A percentile compares a stretch with the other conserved stretches of the same genome.
These are phyloP conservation scores for Blumeriella jaapii DNA, from an alignment of 2,329 filamentous ascomycete genomes.

Conservation along the genomic window DNA sequence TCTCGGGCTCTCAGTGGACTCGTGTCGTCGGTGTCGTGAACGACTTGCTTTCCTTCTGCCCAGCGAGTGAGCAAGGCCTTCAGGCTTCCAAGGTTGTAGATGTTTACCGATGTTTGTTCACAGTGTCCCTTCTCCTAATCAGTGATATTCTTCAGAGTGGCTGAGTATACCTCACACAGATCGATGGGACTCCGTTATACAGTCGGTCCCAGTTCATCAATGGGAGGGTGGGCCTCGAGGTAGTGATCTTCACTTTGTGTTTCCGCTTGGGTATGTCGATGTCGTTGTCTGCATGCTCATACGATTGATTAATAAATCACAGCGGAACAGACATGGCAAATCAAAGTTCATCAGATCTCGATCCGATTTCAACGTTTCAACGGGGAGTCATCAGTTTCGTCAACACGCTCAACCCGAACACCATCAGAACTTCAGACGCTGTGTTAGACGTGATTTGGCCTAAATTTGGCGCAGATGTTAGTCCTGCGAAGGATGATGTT, in stretches of 20 bases:
- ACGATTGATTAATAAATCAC: background rate
- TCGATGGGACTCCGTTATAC: constrained; percentile 10
- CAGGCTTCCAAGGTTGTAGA: constrained; percentile 4
- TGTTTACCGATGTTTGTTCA: constrained; percentile 10
- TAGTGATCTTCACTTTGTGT: constrained; percentile 9
- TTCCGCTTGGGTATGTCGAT: background rate
- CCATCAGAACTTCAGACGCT: background rate
- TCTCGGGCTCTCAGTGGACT: constrained; percentile 8
- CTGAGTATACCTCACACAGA: too few species aligned
- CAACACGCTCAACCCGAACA: constrained; percentile 7
- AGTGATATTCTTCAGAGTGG: too few species aligned
- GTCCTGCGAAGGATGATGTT: background rate
- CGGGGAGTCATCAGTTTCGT: constrained; percentile 8
- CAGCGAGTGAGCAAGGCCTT: constrained; percentile 4
- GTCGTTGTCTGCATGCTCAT: background rate
- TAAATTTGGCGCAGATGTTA: too few species aligned
- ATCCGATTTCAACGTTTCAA: constrained; percentile 6
- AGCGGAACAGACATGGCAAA: background rate
- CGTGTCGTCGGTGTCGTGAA: constrained; percentile 11
- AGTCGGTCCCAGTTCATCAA: constrained; percentile 1
- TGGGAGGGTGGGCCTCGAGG: constrained; percentile 7
- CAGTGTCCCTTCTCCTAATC: too few species aligned
- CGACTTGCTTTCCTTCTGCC: constrained; percentile 11
- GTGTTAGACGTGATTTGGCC: background rate
- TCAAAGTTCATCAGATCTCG: constrained; percentile 4